Base-by-base conservation (phyloP, 352 stramenopile genomes). In the Phytopythium sindhum region DNA sequence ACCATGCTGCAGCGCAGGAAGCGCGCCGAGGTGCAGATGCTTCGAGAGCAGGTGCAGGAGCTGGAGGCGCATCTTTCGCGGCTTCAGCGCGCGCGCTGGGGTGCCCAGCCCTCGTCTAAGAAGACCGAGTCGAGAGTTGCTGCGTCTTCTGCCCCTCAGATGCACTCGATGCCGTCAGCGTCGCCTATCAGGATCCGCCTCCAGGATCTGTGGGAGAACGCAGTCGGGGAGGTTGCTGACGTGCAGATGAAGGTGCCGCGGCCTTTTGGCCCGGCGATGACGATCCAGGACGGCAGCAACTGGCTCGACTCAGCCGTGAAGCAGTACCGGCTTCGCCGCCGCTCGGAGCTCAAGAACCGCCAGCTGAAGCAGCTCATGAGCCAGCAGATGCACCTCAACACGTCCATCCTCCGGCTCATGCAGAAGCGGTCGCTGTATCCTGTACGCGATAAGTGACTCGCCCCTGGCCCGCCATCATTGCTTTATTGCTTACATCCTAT, bases 341-440 rank as follows among this genome's bases (percentile, higher is more conserved):
- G 64, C 14, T 61, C 67, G 0, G 67, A 74, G 50, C 63, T 70
- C 35, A 70, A 51, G 21, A 74, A 74, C 26, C 64, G 56, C 48
- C 63, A 61, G 45, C 63, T 73, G 31, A 65, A 58, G 35, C 28
- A 37, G 24, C 42, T 67, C 12, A 29, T 73, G 17, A 35, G 59
- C 14, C 59, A 65, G 33, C 51, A 65, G 7, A 28, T 65, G 19
- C 24, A 63, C 2, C 56, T 52, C 12, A 63, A 70, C 55, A 67
- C 64, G n/a, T 55, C 51, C 14, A 26, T 73, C 14, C 59, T 50
- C 1, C 33, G 48, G 17, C 31, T 50, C 29, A 52, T 70, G 17
- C 31, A 73, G 28, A 73, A 73, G 57, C 50, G 58, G 5, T 47
- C 59, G n/a, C 48, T 63, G 12, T 53, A 65, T 4, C 39, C 68